Evolutionary conservation across 1,139 yeast genomes (phyloP).

Genomic region (Saccharomyces pastorianus): DNA sequence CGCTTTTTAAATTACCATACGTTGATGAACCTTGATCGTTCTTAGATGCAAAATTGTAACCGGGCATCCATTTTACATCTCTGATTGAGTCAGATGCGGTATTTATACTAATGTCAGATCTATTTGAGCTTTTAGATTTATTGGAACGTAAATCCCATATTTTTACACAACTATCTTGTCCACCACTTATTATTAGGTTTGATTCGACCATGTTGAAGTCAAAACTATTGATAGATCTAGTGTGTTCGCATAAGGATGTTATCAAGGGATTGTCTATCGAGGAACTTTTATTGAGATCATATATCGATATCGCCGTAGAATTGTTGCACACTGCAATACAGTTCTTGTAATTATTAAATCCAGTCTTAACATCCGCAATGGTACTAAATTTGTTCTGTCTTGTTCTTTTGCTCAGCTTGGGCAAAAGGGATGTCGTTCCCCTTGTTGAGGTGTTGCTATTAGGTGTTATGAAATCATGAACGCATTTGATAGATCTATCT

Average conservation of each 20-base stretch:
- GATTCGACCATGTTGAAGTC: constrained; percentile 58
- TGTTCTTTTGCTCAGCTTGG: constrained; percentile 14
- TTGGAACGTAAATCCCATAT: constrained; percentile 74
- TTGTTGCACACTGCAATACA: constrained; percentile 39
- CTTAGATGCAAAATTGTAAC: constrained; percentile 16
- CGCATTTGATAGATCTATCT: constrained; percentile 14
- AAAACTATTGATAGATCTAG: constrained; percentile 72
- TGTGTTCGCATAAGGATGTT: constrained; percentile 56
- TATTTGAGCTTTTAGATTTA: constrained; percentile 25
- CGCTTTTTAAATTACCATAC: constrained; percentile 24
- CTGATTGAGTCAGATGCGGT: constrained; percentile 41
- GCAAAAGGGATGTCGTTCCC: constrained; percentile 7
- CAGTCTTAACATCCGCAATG: constrained; percentile 42
- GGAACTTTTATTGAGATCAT: constrained; percentile 39
- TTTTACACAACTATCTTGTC: constrained; percentile 84
- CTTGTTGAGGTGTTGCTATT: constrained; percentile 6
- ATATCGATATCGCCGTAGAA: constrained; percentile 44
- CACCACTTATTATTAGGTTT: constrained; percentile 64
- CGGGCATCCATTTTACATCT: constrained; percentile 32
- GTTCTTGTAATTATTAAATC: constrained; percentile 37
- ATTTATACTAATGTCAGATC: constrained; percentile 29
- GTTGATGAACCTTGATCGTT: constrained; percentile 7
- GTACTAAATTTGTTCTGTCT: constrained; percentile 39
- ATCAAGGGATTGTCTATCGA: constrained; percentile 36
- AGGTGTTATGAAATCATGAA: constrained; percentile 19